Conservation (phyloP, 169 alveolate species). For the Cryptosporidium meleagridis region DNA sequence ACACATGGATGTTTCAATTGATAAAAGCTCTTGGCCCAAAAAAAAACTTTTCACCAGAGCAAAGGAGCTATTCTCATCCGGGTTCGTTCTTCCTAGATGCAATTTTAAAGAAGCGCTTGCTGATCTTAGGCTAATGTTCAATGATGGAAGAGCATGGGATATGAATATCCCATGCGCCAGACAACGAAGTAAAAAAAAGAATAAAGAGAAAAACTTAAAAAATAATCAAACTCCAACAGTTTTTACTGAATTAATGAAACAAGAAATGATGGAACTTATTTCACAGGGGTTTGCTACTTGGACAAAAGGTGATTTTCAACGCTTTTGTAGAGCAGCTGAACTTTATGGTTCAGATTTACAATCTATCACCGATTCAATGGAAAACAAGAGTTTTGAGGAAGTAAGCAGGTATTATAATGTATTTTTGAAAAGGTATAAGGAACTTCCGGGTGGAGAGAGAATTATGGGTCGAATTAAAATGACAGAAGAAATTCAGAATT, state of each 20-base stretch:
- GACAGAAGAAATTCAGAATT: conserved; percentile 47
- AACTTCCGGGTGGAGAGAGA: conserved; percentile 42
- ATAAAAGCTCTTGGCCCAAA: conserved; percentile 62
- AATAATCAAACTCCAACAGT: conserved; percentile 40
- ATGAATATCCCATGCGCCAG: conserved; percentile 80
- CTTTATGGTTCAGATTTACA: conserved; percentile 80
- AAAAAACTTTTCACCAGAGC: conserved; percentile 46
- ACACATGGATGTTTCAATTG: conserved; percentile 66
- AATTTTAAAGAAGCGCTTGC: conserved; percentile 45
- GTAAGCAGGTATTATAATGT: conserved; percentile 42
- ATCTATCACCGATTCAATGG: conserved; percentile 30
- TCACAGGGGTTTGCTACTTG: conserved; percentile 85
- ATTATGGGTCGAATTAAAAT: conserved; percentile 39
- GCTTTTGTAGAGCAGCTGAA: conserved; percentile 84
- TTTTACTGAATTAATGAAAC: conserved; percentile 41
- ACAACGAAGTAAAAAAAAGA: conserved; percentile 81
- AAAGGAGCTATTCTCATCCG: conserved; percentile 43
- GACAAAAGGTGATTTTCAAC: conserved; percentile 85
- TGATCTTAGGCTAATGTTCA: conserved; percentile 54
- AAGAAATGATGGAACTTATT: conserved; percentile 75
- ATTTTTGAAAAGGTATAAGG: conserved; percentile 53
- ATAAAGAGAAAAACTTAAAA: conserved; percentile 51
- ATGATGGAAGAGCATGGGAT: conserved; percentile 73
- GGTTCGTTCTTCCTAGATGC: conserved; percentile 63
- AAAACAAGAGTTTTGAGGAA: conserved; percentile 47